Evolutionary conservation across 257 asterid species (phyloP), one percentile per base, ranked within the genome.

Genomic region (Vinca minor): DNA sequence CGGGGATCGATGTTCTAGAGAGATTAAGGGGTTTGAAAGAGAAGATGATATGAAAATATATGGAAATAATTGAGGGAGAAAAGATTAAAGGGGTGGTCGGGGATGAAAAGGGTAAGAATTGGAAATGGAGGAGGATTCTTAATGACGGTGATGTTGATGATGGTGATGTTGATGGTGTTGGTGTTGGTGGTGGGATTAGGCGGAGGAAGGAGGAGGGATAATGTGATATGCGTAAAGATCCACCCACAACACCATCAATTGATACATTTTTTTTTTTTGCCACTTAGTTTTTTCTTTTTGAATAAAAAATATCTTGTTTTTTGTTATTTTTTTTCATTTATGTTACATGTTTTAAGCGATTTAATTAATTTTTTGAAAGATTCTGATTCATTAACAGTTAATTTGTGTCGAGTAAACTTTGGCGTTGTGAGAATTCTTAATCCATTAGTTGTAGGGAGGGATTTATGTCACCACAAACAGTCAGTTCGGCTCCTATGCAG

Each of bases 111-210:
- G 42, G 31, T 68, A 26, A 48, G 25, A 52, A 57, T 60, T 50
- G 64, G 42, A 4, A 67, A 76, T 71, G 76, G 81, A 67, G 76
- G 58, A 57, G 75, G 81, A 74, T 76, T 79, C 72, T 78, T 72
- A 8, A 78, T 74, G 81, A 77, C 76, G 79, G 64, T 44, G 76
- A 47, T 45, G 68, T 50, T 25, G 57, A 70, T 9, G 53, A 6
- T 3, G 39, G 48, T 1, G 69, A 56, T 0, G 55, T 55, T 20
- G 44, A 20, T 2, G 21, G 41, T 17, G 29, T 35, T n/a, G n/a
- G n/a, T n/a, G n/a, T n/a, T n/a, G 20, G 35, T 26, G 38, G 31
- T 60, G 69, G n/a, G 67, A 63, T 34, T 4, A n/a, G 79, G 61
- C 59, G 52, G 50, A 52, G 59, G 44, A 52, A 50, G 41, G 13